Evolutionary conservation across 371 early-diverging fungal genomes (phyloP).

Genomic region (Mortierella sp.): DNA sequence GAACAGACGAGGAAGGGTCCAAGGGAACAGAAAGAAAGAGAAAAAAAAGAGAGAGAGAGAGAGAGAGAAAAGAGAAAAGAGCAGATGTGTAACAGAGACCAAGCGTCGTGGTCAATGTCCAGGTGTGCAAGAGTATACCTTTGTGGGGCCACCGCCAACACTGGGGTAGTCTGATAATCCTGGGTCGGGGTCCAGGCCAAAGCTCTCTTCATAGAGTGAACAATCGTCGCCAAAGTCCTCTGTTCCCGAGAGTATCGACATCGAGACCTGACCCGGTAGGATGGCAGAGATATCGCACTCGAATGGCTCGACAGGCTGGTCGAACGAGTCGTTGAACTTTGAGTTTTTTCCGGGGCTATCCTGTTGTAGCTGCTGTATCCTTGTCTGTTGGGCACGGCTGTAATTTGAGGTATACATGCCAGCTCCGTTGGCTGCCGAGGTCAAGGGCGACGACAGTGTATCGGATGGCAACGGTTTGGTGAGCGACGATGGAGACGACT

Average conservation of each 20-base stretch:
- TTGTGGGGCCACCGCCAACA: not conserved
- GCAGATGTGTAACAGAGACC: not conserved
- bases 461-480: no score
- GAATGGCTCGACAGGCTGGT: conserved; percentile 50
- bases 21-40: not conserved
- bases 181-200: not conserved
- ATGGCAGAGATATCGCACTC: conserved; percentile 49
- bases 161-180: not conserved
- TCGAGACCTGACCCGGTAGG: conserved; percentile 21
- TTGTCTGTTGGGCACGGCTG: not conserved
- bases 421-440: no score
- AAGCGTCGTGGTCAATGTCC: no score
- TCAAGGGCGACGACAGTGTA: no score
- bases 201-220: not conserved
- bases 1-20: no score
- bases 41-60: not conserved
- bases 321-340: conserved; percentile 42
- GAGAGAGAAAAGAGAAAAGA: not conserved
- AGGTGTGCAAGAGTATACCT: not conserved
- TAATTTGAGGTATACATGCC: no score
- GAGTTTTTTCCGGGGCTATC: not conserved
- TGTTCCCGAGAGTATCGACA: conserved; percentile 21
- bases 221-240: conserved; percentile 29
- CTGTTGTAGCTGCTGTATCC: conserved; percentile 3
- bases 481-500: no score